Base-by-base conservation (phyloP, 768 basidiomycete species). In the Hydnomerulius pinastri region DNA sequence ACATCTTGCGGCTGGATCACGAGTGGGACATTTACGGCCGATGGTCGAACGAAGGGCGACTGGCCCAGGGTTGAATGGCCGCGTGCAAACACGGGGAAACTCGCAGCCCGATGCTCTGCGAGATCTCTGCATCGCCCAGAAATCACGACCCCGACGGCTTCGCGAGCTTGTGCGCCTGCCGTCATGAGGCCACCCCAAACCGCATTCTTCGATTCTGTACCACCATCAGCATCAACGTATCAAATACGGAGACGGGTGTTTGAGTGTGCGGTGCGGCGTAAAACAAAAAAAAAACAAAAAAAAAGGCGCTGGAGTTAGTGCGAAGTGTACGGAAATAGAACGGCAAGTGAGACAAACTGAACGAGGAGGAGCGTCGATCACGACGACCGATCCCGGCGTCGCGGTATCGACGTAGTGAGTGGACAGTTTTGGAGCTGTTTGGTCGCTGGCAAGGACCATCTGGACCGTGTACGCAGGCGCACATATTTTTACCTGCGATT, bases 161-260 rank as follows among this genome's bases (percentile, higher is more conserved):
- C 79, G 48, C 85, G 82, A 11, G 81, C 79, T 61, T 83, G 80
- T 1, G 92, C 92, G 18, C 90, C 90, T 0, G 90, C 88, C 10
- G 90, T 85, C 92, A 93, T 92, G 42, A 92, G 81, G 17, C 93
- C 92, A 20, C 93, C 92, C 93, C 93, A 96, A 6, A 92, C 89
- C 4, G 92, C 91, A 58, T 84, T 87, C 68, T 86, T 87, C 23
- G 77, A 72, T 48, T 83, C 90, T 86, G 64, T 39, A 20, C 10
- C 33, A n/a, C 18, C 3, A 35, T 20, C 5, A 6, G n/a, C 27
- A 41, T 64, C 40, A 45, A 39, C 29, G n/a, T 40, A 42, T 30
- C 13, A 36, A 43, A 25, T 21, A 23, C 29, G 40, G 24, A 32
- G 35, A 33, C 32, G 25, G 13, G 0, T 18, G 12, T 27, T 32